phyloP scores from a whole-genome alignment of 345 rosid species.

The Corymbia maculata region DNA sequence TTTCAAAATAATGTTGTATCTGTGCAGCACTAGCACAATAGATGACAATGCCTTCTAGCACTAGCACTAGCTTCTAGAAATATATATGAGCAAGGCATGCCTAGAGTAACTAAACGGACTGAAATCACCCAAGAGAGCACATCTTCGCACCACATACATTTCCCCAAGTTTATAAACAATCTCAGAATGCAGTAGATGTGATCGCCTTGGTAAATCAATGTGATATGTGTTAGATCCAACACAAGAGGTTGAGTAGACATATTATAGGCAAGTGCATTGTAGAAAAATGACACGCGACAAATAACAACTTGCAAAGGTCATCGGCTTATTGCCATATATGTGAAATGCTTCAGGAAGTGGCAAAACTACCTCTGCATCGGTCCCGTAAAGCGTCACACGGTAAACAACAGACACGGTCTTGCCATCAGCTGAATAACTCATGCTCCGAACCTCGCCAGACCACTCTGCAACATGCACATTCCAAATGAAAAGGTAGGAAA shows the following conservation, averaged over 20 bases:
- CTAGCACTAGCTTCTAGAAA: background rate
- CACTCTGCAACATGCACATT: constrained; percentile 32
- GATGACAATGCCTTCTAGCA: background rate
- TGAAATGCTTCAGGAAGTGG: background rate
- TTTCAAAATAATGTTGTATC: background rate
- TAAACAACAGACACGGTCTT: constrained; percentile 72
- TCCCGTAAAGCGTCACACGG: constrained; percentile 74
- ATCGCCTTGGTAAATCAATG: background rate
- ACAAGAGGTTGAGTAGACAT: background rate
- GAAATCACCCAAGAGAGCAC: background rate
- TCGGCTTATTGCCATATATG: background rate
- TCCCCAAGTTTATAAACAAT: background rate
- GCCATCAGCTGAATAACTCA: constrained; percentile 70
- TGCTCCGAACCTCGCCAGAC: constrained; percentile 83
- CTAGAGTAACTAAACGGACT: background rate
- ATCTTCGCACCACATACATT: background rate
- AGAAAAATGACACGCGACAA: background rate
- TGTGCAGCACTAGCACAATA: background rate
- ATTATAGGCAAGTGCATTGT: background rate
- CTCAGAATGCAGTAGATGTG: background rate
- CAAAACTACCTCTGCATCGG: constrained; percentile 73
- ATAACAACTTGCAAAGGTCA: background rate
- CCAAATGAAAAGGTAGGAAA: background rate
- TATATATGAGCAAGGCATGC: background rate
- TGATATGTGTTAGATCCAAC: background rate